Conservation (phyloP, 768 basidiomycete genomes). For the Pholiota conissans region DNA sequence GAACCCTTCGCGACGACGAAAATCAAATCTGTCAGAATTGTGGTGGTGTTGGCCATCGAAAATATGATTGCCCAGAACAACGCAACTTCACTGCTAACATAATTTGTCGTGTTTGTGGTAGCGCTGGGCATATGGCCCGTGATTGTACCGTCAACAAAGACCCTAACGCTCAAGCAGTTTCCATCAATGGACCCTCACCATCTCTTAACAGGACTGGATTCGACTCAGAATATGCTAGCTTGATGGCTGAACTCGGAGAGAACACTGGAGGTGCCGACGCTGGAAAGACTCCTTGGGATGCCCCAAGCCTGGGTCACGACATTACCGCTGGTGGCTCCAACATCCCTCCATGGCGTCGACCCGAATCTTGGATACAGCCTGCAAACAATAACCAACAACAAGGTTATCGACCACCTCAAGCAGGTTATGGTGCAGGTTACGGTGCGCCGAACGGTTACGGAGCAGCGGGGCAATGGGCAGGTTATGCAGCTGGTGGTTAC, state of each 20-base stretch:
- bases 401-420: conserved; percentile 72
- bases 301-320: conserved; percentile 55
- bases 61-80: conserved; percentile 99
- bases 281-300: conserved; percentile 53
- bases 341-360: conserved; percentile 89
- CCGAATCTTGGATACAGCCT: conserved; percentile 79
- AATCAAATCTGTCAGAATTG: conserved; percentile 99
- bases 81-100: conserved; percentile 99
- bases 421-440: conserved; percentile 49
- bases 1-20: conserved; percentile 98
- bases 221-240: conserved; percentile 95
- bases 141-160: conserved; percentile 95
- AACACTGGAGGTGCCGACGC: conserved; percentile 57
- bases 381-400: conserved; percentile 48
- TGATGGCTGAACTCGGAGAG: conserved; percentile 99
- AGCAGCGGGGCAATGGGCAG: conserved; percentile 44
- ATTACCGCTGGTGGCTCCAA: conserved; percentile 76
- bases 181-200: conserved; percentile 43
- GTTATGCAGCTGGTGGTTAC: conserved; percentile 47
- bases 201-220: conserved; percentile 74
- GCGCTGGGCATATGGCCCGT: conserved; percentile 98
- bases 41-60: conserved; percentile 91
- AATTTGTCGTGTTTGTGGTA: conserved; percentile 98
- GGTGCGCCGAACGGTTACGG: conserved; percentile 44
- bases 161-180: conserved; percentile 61